phyloP scores from a whole-genome alignment of 441 rosid species.

The Erodium trifolium region DNA sequence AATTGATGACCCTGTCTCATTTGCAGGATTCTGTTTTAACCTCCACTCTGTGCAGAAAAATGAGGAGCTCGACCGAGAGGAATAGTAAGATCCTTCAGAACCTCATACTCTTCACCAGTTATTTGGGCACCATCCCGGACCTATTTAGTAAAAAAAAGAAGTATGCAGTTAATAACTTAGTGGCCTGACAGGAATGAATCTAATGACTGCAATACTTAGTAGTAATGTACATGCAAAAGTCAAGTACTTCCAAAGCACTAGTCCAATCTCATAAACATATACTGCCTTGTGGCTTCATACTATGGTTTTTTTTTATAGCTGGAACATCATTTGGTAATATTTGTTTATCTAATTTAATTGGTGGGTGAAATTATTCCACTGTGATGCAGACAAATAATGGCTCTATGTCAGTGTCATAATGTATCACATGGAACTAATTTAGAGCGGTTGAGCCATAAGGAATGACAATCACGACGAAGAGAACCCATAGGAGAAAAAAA shows the following conservation, averaged over 20 bases:
- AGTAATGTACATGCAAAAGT: neutral
- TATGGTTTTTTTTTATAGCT: neutral
- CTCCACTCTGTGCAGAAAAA: slow-evolving; percentile 57
- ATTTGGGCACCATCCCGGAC: slow-evolving; percentile 57
- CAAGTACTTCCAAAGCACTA: neutral
- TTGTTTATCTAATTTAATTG: neutral
- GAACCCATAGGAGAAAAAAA: neutral
- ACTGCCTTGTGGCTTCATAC: neutral
- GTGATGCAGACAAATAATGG: neutral
- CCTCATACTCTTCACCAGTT: slow-evolving; percentile 63
- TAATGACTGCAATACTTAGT: neutral
- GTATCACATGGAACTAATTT: neutral
- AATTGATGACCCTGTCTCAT: neutral
- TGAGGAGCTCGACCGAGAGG: slow-evolving; percentile 76
- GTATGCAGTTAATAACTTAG: neutral
- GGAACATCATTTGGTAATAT: neutral
- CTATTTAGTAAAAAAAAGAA: slow-evolving; percentile 29
- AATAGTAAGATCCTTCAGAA: slow-evolving; percentile 61
- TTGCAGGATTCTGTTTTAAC: slow-evolving; percentile 19
- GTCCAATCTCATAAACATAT: neutral
- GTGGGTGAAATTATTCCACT: neutral
- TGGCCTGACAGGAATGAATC: neutral
- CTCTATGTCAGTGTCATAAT: neutral
- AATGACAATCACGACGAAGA: neutral
- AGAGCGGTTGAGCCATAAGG: neutral